Conservation (phyloP, 345 rosid genomes). For the Erucastrum elatum region DNA sequence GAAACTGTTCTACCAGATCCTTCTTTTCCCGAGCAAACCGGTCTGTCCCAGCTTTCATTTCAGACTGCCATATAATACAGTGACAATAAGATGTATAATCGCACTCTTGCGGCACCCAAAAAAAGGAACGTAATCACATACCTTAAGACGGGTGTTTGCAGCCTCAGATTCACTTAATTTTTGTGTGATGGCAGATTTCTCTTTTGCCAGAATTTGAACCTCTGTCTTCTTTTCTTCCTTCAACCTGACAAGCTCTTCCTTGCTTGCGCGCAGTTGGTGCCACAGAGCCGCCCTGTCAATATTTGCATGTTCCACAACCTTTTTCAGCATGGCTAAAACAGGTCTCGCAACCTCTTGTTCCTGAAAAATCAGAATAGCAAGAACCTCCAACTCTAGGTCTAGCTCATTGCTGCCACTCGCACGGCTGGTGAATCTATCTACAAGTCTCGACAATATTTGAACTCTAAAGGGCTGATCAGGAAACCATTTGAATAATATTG, state of each 20-base stretch:
- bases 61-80: constrained; percentile 62
- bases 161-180: constrained; percentile 84
- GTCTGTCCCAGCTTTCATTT: constrained; percentile 86
- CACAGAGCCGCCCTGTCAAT: constrained; percentile 89
- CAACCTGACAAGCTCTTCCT: constrained; percentile 70
- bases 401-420: constrained; percentile 61
- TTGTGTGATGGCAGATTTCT: constrained; percentile 62
- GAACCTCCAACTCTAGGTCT: constrained; percentile 76
- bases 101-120: constrained; percentile 11
- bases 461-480: constrained; percentile 74
- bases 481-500: constrained; percentile 80
- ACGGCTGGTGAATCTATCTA: constrained; percentile 74
- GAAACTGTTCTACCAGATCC: constrained; percentile 79
- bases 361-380: constrained; percentile 77
- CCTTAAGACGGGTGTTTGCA: constrained; percentile 73
- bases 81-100: constrained; percentile 8
- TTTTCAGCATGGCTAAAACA: constrained; percentile 80
- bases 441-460: constrained; percentile 84
- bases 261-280: constrained; percentile 82
- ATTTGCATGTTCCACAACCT: constrained; percentile 88
- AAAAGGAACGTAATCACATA: constrained; percentile 36
- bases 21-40: constrained; percentile 83
- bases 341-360: constrained; percentile 76
- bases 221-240: constrained; percentile 76
- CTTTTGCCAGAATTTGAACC: constrained; percentile 61